Evolutionary conservation across 371 early-diverging fungal genomes (phyloP).

Genomic region (Fennellomyces sp.): DNA sequence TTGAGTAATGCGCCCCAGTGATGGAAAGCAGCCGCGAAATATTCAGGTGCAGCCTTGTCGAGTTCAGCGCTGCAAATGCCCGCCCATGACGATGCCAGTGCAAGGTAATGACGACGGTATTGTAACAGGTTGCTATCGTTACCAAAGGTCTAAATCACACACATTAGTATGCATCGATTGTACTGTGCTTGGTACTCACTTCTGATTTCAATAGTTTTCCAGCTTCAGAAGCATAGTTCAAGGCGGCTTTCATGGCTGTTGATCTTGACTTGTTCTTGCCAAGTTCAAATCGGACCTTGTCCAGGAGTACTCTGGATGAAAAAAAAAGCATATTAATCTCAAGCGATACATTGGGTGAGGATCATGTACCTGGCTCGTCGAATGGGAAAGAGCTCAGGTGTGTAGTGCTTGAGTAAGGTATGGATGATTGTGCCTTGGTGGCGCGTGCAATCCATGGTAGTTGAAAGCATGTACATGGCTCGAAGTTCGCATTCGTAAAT

Average conservation of each 20-base stretch:
- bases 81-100: constrained; percentile 60
- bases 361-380: constrained; percentile 37
- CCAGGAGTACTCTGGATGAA: constrained; percentile 1
- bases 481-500: constrained; percentile 46
- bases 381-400: constrained; percentile 25
- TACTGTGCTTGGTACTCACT: constrained; percentile 7
- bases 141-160: constrained; percentile 20
- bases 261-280: constrained; percentile 1
- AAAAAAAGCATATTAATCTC: not conserved
- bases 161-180: not conserved
- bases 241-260: constrained; percentile 11
- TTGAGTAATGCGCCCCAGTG: constrained; percentile 60
- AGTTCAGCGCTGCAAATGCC: constrained; percentile 51
- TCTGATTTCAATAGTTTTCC: constrained; percentile 17
- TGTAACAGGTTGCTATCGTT: constrained; percentile 41
- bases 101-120: constrained; percentile 57
- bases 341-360: not conserved
- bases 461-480: constrained; percentile 24
- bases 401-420: constrained; percentile 30
- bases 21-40: constrained; percentile 55
- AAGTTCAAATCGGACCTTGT: constrained; percentile 27
- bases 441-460: constrained; percentile 21
- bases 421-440: constrained; percentile 28
- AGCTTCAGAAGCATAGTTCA: constrained; percentile 27
- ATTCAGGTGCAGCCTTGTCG: constrained; percentile 22